Percentiles rank a stretch among this genome's conserved stretches.
Evolutionary conservation across 768 basidiomycete species (phyloP).

Genomic region (Sporobolomyces pararoseus): DNA sequence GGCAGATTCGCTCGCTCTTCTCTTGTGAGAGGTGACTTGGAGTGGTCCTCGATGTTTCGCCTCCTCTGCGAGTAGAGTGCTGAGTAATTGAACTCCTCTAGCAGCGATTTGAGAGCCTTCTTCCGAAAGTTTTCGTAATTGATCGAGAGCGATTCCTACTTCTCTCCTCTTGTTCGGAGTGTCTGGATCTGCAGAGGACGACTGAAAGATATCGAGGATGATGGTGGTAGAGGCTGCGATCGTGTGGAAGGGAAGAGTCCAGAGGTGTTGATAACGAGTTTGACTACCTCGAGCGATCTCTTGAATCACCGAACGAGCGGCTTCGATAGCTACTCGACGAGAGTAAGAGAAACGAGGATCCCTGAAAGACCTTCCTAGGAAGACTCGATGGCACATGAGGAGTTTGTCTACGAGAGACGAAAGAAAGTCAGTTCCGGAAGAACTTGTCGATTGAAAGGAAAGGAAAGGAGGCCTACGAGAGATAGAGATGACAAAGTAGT

Average conservation of each 20-base stretch:
- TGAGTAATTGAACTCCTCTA: constrained; percentile 33
- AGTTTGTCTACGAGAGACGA: constrained; percentile 31
- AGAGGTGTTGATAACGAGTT: constrained; percentile 22
- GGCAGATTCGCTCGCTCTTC: constrained; percentile 11
- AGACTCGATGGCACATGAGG: constrained; percentile 35
- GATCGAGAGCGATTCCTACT: constrained; percentile 32
- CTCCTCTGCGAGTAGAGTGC: constrained; percentile 38
- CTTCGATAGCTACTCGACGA: constrained; percentile 31
- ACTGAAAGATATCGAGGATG: constrained; percentile 41
- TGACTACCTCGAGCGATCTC: constrained; percentile 20
- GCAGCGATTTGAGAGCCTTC: constrained; percentile 31
- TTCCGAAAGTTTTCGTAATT: constrained; percentile 4
- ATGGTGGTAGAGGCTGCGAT: constrained; percentile 36
- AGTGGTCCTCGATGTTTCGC: constrained; percentile 23
- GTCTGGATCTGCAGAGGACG: constrained; percentile 27
- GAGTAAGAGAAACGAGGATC: constrained; percentile 30
- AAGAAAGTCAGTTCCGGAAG: neutral
- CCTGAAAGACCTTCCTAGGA: constrained; percentile 29
- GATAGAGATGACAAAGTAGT: constrained; percentile 32
- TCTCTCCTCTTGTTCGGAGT: constrained; percentile 29
- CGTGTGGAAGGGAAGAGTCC: constrained; percentile 40
- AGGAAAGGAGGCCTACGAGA: constrained; percentile 1
- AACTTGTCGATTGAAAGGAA: neutral
- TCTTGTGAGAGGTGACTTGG: neutral
- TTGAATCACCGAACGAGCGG: constrained; percentile 30